phyloP scores from a whole-genome alignment of 2,329 filamentous ascomycete species.

The Colletotrichum sp. region DNA sequence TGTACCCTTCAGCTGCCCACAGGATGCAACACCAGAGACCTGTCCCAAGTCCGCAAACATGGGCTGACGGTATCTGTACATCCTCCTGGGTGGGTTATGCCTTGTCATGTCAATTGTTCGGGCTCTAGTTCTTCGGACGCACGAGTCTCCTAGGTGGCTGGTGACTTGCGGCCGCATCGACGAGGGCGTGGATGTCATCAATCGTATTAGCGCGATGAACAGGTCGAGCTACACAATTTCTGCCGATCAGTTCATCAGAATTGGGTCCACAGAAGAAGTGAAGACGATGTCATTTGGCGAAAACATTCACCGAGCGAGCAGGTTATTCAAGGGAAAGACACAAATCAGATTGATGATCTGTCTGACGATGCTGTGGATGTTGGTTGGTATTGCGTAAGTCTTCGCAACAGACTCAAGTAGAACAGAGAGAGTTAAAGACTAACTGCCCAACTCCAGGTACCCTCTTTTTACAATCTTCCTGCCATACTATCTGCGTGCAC shows the following conservation, averaged over 20 bases:
- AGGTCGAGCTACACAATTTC: neutral
- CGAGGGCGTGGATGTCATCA: neutral
- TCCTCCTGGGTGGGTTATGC: neutral
- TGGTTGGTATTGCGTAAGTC: neutral
- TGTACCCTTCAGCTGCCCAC: neutral
- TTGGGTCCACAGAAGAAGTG: neutral
- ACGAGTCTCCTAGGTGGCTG: neutral
- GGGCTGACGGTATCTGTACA: neutral
- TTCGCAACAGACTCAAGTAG: neutral
- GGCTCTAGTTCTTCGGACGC: neutral
- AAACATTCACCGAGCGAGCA: neutral
- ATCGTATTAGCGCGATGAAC: neutral
- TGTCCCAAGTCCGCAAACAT: neutral
- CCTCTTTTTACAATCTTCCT: neutral
- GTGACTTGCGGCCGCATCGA: neutral
- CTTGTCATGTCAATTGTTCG: neutral
- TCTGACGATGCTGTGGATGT: neutral
- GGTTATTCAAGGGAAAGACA: neutral
- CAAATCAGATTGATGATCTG: neutral
- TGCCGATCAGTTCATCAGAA: neutral
- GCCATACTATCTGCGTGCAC: neutral
- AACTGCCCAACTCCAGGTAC: neutral
- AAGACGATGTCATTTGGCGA: neutral
- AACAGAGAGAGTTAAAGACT: neutral
- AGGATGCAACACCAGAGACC: neutral